Base-by-base conservation (phyloP, 208 protist genomes). In the Crithidia brevicula region DNA sequence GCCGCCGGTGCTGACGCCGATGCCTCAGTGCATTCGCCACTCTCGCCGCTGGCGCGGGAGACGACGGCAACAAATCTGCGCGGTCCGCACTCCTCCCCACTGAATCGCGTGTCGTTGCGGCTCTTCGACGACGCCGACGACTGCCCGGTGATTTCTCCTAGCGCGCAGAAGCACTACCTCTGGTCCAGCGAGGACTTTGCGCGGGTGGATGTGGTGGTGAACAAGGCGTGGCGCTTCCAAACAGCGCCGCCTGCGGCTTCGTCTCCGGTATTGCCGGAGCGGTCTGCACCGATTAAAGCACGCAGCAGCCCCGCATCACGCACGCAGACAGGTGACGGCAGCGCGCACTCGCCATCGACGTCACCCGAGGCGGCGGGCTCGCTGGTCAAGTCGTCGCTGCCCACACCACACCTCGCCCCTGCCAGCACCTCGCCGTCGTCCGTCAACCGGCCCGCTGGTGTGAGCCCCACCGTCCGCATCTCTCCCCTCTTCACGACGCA, bases 101-200 rank as follows among this genome's bases (percentile, higher is more conserved):
- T 33, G 22, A 74, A 71, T 60, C 61, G 46, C 6, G 62, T 76
- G 30, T 57, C 54, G 18, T 31, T 76, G 56, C 62, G 62, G n/a
- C 63, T 76, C 25, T 70, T 70, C 43, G 18, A 50, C 13, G 15
- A 34, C 8, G 31, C 33, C 11, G 61, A 81, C 10, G 69, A 81
- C 16, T 61, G 58, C 36, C 68, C 75, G 3, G 51, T 33, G n/a
- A 72, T 75, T n/a, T 52, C 60, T 23, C n/a, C 27, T 2, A 25
- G 13, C 13, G 62, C 49, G 13, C 38, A 60, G 57, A 67, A 65
- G 28, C 53, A 52, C 27, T 60, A 60, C 33, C 43, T 74, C 15
- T 82, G 76, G 71, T 67, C 59, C 22, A 75, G 68, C 54, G 65
- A 63, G 18, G 76, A 82, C 52, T 72, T 82, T 54, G 59, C 76